A percentile compares a stretch with the other conserved stretches of the same genome.
Conservation (phyloP, 139 green algal genomes). For the Haematococcus lacustris region DNA sequence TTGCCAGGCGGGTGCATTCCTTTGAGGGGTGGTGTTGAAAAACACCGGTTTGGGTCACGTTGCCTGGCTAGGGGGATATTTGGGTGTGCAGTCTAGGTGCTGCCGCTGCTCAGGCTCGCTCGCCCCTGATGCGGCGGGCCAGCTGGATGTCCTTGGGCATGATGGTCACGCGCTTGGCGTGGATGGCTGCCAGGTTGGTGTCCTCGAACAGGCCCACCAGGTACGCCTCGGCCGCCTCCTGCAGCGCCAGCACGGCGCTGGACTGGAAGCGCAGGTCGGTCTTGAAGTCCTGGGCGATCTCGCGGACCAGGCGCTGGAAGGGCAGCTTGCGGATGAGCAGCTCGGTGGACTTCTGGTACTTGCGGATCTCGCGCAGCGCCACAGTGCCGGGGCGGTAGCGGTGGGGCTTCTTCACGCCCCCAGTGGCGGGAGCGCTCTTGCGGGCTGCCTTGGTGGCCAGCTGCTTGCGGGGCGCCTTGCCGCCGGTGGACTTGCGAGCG, state of each 20-base stretch:
- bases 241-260: conserved; percentile 84
- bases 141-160: conserved; percentile 94
- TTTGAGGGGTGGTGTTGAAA: too few relatives aligned
- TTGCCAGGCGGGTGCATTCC: too few relatives aligned
- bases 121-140: too few relatives aligned
- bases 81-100: too few relatives aligned
- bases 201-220: conserved; percentile 93
- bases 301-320: conserved; percentile 90
- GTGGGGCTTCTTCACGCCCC: conserved; percentile 24
- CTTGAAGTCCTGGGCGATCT: conserved; percentile 98
- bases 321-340: conserved; percentile 91
- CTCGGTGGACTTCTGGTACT: conserved; percentile 91
- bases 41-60: too few relatives aligned
- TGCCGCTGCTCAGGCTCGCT: too few relatives aligned
- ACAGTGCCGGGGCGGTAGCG: conserved; percentile 80
- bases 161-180: conserved; percentile 89
- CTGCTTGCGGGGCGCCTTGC: conserved; percentile 87
- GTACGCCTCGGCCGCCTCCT: too few relatives aligned
- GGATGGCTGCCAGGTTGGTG: conserved; percentile 89
- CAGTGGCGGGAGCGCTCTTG: conserved; percentile 3
- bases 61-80: too few relatives aligned
- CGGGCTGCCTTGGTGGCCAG: conserved; percentile 70
- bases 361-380: conserved; percentile 83
- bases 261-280: conserved; percentile 93
- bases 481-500: conserved; percentile 83